Base-by-base conservation (phyloP, 2,329 filamentous ascomycete genomes). In the Xylariales sp. region DNA sequence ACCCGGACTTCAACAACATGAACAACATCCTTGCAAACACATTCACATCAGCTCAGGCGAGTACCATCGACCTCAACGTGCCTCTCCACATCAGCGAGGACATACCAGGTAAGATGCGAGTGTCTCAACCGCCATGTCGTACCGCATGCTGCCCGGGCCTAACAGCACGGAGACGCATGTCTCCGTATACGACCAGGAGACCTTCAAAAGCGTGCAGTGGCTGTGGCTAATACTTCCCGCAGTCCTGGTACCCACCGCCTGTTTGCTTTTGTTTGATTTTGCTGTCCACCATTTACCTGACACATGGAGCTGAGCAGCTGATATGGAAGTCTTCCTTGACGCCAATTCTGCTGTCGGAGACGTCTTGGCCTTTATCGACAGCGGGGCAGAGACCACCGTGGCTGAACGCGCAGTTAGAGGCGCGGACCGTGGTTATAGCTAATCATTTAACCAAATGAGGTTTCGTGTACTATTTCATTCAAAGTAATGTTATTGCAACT, bases 291-390 rank as follows among this genome's bases (percentile, higher is more conserved):
- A n/a, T 40, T 5, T 32, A 11, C 12, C n/a, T 31, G 8, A 40
- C 38, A 14, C 38, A 33, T 9, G 27, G 14, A n/a, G 38, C 27
- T 11, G 15, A 25, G 14, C 38, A 40, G 19, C 28, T 40, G 12
- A 40, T 40, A 8, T 40, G 38, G 38, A 40, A 40, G 10, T 40
- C 38, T 11, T 40, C 38, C 7, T 22, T 40, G n/a, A 40, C 38
- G 19, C 38, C 38, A 5, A 22, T 40, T 3, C 9, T 40, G 4
- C 8, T 33, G 9, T 33, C 28, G 12, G 27, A 40, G 2, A 24
- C 28, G 14, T 40, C 38, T 2, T 40, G 31, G n/a, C 38, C 38
- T n/a, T n/a, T 40, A 10, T 11, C n/a, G 3, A 32, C 8, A 6
- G 20, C 38, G 8, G 28, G 12, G n/a, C 28, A 40, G 19, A 31